phyloP scores from a whole-genome alignment of 306 rosid genomes.

The Cucumis cinereus region DNA sequence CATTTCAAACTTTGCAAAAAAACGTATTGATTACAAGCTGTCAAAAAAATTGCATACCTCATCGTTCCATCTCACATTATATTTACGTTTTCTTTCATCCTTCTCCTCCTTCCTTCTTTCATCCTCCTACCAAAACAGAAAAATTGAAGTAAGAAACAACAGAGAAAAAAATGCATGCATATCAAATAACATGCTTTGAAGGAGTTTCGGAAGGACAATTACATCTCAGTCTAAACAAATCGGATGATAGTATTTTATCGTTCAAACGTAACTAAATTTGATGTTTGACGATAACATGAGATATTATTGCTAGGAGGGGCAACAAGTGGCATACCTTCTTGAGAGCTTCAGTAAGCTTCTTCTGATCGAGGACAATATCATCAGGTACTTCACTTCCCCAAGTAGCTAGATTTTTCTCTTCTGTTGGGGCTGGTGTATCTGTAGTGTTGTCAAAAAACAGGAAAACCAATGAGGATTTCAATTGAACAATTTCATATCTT shows the following conservation, averaged over 20 bases:
- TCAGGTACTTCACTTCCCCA: slow-evolving; percentile 69
- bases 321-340: slow-evolving; percentile 24
- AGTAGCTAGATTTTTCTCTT: slow-evolving; percentile 44
- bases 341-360: slow-evolving; percentile 38
- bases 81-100: slow-evolving; percentile 51
- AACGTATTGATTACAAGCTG: not conserved
- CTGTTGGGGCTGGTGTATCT: slow-evolving; percentile 29
- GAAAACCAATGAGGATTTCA: not conserved
- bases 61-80: slow-evolving; percentile 40
- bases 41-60: slow-evolving; percentile 15
- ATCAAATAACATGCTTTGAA: not conserved
- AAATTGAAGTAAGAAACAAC: not conserved
- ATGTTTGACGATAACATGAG: not conserved
- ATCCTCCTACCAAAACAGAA: slow-evolving; percentile 31
- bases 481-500: not conserved
- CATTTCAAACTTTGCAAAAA: not conserved
- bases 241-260: not conserved
- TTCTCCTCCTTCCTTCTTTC: slow-evolving; percentile 46
- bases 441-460: not conserved
- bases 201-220: not conserved
- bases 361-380: slow-evolving; percentile 41
- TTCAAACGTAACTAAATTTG: not conserved
- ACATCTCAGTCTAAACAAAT: too few relatives aligned
- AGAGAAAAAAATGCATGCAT: not conserved
- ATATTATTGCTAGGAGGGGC: not conserved